A percentile compares a stretch with the other conserved stretches of the same genome.
Evolutionary conservation across 495 filamentous ascomycete genomes (phyloP).

Genomic region (Haplographium delicatum): DNA sequence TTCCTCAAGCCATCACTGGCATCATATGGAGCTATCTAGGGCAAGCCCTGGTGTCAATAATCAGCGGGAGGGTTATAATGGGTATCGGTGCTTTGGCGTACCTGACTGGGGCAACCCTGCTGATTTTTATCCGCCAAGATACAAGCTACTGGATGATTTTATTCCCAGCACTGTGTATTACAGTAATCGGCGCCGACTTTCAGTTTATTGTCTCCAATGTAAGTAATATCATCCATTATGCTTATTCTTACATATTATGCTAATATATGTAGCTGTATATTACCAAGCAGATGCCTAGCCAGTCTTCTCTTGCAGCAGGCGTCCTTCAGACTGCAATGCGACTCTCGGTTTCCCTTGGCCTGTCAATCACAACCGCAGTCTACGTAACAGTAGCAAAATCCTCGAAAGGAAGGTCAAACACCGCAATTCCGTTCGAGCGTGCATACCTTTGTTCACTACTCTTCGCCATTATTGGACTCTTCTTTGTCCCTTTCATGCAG

Average conservation of each 20-base stretch:
- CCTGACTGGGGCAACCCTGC: constrained; percentile 29
- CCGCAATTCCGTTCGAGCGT: constrained; percentile 29
- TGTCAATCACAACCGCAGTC: constrained; percentile 31
- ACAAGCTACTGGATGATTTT: constrained; percentile 32
- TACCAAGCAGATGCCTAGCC: constrained; percentile 20
- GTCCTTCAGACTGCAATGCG: constrained; percentile 33
- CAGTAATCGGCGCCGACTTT: constrained; percentile 35
- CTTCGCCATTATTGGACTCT: constrained; percentile 27
- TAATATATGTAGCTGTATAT: constrained; percentile 26
- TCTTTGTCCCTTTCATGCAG: constrained; percentile 31
- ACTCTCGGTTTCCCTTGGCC: constrained; percentile 32
- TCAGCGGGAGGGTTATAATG: constrained; percentile 28
- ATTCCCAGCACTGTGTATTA: constrained; percentile 31
- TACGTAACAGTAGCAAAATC: constrained; percentile 27
- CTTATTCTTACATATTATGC: constrained; percentile 24
- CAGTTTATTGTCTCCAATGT: constrained; percentile 36
- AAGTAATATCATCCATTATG: constrained; percentile 3
- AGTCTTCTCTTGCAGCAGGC: constrained; percentile 32
- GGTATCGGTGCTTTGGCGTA: constrained; percentile 26
- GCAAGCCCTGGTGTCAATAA: constrained; percentile 29
- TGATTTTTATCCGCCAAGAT: constrained; percentile 29
- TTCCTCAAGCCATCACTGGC: constrained; percentile 32
- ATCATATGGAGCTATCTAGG: constrained; percentile 33
- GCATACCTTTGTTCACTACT: constrained; percentile 31
- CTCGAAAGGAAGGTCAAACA: constrained; percentile 18